Percentiles rank a stretch among this genome's conserved stretches.
Evolutionary conservation across 2,329 filamentous ascomycete species (phyloP).

Genomic region (Colletotrichum kahawae): DNA sequence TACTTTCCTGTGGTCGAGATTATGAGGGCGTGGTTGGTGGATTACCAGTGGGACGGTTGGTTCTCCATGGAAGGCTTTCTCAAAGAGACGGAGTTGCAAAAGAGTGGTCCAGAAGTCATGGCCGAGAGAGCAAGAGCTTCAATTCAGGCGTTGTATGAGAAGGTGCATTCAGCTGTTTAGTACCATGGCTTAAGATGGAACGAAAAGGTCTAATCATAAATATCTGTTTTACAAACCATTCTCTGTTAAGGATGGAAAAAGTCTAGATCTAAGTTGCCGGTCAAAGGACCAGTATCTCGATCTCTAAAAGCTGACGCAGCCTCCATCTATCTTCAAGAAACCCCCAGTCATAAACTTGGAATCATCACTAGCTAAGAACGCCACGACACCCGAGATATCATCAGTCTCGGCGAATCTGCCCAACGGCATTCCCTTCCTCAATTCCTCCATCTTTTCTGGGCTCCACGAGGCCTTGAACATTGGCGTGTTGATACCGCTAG

Average conservation of each 20-base stretch:
- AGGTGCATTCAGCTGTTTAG: neutral
- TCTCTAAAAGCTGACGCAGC: neutral
- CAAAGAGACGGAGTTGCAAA: neutral
- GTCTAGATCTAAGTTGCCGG: accelerated
- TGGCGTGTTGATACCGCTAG: neutral
- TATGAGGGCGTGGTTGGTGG: neutral
- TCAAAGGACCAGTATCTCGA: neutral
- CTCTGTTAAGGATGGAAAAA: neutral
- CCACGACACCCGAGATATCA: neutral
- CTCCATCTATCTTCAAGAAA: neutral
- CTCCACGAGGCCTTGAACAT: neutral
- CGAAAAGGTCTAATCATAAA: accelerated
- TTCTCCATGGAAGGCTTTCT: neutral
- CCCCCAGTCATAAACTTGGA: neutral
- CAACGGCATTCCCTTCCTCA: neutral
- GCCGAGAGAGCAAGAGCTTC: neutral
- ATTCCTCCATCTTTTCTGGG: neutral
- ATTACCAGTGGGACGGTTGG: neutral
- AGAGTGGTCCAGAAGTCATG: neutral
- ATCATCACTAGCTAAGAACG: neutral
- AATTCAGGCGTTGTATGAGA: neutral
- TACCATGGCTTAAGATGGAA: neutral
- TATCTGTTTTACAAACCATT: neutral
- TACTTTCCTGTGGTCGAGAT: neutral
- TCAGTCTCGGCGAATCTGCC: neutral